Conservation (phyloP, 805 yeast genomes). For the Metschnikowia reukaufii region DNA sequence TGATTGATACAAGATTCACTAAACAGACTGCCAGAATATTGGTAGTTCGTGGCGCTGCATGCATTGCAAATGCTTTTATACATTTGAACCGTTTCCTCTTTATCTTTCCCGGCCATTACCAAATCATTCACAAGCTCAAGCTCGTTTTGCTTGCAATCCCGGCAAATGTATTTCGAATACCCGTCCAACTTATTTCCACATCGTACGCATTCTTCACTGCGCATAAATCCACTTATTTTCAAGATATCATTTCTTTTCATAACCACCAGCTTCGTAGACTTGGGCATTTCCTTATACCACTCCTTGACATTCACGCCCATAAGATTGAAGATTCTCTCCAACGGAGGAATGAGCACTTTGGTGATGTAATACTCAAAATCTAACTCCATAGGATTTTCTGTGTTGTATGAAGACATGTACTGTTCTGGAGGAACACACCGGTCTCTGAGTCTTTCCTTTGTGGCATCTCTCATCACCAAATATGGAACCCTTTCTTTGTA, state of each 20-base stretch:
- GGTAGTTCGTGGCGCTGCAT: constrained; percentile 25
- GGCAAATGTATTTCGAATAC: constrained; percentile 20
- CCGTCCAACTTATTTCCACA: constrained; percentile 15
- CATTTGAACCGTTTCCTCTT: constrained; percentile 15
- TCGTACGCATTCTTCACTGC: constrained; percentile 13
- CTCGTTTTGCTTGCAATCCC: constrained; percentile 29
- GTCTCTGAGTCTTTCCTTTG: constrained; percentile 66
- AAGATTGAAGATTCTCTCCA: constrained; percentile 78
- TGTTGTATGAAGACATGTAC: constrained; percentile 44
- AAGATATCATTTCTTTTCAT: constrained; percentile 13
- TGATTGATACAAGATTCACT: constrained; percentile 50
- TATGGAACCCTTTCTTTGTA: constrained; percentile 87
- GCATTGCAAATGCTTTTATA: constrained; percentile 20
- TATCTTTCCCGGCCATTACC: constrained; percentile 20
- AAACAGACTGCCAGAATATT: constrained; percentile 9
- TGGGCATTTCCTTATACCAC: constrained; percentile 78
- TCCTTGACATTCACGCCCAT: constrained; percentile 75
- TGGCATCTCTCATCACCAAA: constrained; percentile 59
- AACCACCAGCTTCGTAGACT: constrained; percentile 16
- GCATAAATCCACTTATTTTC: constrained; percentile 12
- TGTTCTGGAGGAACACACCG: constrained; percentile 79
- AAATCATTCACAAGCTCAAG: constrained; percentile 34
- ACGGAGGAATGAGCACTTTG: constrained; percentile 83
- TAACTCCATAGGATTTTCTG: constrained; percentile 43
- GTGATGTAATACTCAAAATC: constrained; percentile 86